Conservation (phyloP, 179 eudicot species). For the Heliamphora pulchella region DNA sequence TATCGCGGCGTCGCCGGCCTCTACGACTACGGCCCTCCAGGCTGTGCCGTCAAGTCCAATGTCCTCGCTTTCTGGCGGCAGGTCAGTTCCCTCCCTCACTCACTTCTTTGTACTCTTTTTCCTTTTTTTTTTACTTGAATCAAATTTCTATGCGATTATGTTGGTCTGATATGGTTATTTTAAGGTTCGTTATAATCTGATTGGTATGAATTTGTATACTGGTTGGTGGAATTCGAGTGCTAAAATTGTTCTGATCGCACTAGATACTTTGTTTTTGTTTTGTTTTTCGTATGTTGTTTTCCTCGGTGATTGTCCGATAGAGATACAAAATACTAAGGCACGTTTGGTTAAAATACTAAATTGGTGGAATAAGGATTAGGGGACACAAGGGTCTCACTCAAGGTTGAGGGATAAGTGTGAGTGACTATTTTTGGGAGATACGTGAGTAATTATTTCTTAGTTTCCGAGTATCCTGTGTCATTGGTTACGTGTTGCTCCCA, state of each 20-base stretch:
- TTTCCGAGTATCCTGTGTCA: too few species aligned
- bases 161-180: background rate
- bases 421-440: too few species aligned
- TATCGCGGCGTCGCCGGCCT: conserved; percentile 86
- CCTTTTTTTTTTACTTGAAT: background rate
- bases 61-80: conserved; percentile 93
- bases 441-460: too few species aligned
- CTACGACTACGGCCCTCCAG: conserved; percentile 85
- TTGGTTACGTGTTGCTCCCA: too few species aligned
- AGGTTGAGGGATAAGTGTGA: too few species aligned
- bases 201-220: too few species aligned
- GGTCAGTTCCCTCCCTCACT: conserved; percentile 24
- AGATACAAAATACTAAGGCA: background rate
- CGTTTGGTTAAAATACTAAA: too few species aligned
- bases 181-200: too few species aligned
- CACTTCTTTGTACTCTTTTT: background rate
- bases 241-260: background rate
- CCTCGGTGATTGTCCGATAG: background rate
- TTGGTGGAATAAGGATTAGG: too few species aligned
- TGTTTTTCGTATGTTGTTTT: background rate
- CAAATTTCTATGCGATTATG: background rate
- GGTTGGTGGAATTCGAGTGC: background rate
- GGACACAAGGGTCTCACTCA: too few species aligned
- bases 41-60: conserved; percentile 77
- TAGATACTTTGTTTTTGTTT: background rate